Evolutionary conservation across 345 rosid genomes (phyloP).

Genomic region (Eucalyptus decipiens): DNA sequence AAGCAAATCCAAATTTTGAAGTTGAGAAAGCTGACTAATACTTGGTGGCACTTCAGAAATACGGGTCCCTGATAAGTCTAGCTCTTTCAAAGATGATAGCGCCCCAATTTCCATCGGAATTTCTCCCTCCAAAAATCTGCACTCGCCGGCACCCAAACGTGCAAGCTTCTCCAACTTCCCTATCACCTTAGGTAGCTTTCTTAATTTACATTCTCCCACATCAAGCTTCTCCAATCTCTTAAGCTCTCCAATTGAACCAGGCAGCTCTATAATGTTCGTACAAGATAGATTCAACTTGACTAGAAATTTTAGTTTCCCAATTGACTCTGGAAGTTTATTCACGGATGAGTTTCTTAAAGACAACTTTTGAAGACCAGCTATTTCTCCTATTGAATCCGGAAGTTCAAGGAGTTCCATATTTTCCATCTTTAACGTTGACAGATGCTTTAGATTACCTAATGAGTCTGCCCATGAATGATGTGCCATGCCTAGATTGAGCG

Average conservation of each 20-base stretch:
- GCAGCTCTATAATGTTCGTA: background rate
- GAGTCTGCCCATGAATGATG: background rate
- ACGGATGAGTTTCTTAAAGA: background rate
- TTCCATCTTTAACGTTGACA: background rate
- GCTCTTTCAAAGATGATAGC: background rate
- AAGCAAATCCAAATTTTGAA: background rate
- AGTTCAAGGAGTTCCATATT: background rate
- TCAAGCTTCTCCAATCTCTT: background rate
- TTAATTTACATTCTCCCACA: background rate
- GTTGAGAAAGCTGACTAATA: background rate
- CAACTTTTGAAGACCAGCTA: background rate
- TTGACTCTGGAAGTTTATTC: background rate
- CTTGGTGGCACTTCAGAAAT: background rate
- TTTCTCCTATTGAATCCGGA: background rate
- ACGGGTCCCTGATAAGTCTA: background rate
- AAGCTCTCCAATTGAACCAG: background rate
- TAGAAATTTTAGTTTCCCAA: background rate
- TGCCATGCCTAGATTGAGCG: too few species aligned
- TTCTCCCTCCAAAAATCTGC: background rate
- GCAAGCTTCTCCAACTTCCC: background rate
- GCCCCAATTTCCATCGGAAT: background rate
- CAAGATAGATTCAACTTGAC: background rate
- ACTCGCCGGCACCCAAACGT: background rate
- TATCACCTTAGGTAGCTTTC: background rate
- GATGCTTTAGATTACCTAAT: background rate